Conservation (phyloP, 306 rosid genomes). For the Fragaria nilgerrensis region DNA sequence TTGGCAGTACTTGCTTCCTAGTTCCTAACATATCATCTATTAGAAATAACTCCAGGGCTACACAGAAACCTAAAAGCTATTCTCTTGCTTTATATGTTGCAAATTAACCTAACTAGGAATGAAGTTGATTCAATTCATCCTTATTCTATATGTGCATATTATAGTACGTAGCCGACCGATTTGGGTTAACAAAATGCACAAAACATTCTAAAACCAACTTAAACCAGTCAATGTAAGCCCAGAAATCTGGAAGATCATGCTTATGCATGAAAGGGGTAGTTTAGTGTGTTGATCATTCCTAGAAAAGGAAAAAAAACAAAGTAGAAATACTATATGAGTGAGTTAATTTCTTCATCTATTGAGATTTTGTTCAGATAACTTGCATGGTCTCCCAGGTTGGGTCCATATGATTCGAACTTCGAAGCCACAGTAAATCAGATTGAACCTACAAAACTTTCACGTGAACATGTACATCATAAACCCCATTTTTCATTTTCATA, state of each 20-base stretch:
- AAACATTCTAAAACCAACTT: neutral
- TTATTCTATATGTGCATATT: neutral
- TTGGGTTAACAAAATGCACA: neutral
- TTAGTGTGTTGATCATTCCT: conserved; percentile 13
- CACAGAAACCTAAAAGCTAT: neutral
- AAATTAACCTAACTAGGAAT: conserved; percentile 2
- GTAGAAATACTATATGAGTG: conserved; percentile 2
- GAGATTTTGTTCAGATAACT: conserved; percentile 17
- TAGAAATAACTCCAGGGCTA: neutral
- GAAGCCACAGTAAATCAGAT: conserved; percentile 35
- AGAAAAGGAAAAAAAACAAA: neutral
- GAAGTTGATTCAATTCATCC: conserved; percentile 4
- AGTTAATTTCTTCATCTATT: conserved; percentile 10
- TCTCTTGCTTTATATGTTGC: conserved; percentile 4
- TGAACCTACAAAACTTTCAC: conserved; percentile 35
- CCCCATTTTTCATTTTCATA: conserved; percentile 21
- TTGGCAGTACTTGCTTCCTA: neutral
- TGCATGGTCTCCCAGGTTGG: conserved; percentile 34
- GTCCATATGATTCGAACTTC: conserved; percentile 28
- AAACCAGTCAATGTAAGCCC: neutral
- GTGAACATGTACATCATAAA: conserved; percentile 32
- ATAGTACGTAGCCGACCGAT: neutral
- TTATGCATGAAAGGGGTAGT: neutral
- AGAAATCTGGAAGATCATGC: neutral
- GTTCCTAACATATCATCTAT: neutral